A percentile compares a stretch with the other conserved stretches of the same genome.
phyloP scores from a whole-genome alignment of 1,284 basidiomycete species.

The Sanghuangporus sanghuang region DNA sequence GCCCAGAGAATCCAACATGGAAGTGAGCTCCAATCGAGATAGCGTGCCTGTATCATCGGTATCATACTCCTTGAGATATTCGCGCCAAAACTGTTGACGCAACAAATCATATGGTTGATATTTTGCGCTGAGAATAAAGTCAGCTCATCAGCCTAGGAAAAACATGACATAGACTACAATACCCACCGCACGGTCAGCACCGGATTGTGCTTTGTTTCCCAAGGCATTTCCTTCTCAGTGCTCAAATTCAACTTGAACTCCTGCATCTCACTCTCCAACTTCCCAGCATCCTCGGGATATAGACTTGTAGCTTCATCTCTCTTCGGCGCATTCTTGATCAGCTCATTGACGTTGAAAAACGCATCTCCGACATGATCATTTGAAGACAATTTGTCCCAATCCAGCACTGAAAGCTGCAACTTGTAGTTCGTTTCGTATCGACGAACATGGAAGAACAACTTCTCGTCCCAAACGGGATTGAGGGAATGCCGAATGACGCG shows the following conservation, averaged over 20 bases:
- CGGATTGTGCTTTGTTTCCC: slow-evolving; percentile 64
- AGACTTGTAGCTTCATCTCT: slow-evolving; percentile 70
- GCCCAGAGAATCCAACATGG: slow-evolving; percentile 97
- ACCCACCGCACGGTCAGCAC: slow-evolving; percentile 57
- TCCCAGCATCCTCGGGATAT: slow-evolving; percentile 52
- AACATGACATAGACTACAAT: slow-evolving; percentile 20
- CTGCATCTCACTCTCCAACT: slow-evolving; percentile 55
- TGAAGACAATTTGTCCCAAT: slow-evolving; percentile 91
- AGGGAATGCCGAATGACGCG: slow-evolving; percentile 85
- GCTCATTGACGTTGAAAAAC: slow-evolving; percentile 61
- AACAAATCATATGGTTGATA: slow-evolving; percentile 93
- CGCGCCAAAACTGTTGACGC: slow-evolving; percentile 88
- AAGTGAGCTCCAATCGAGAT: slow-evolving; percentile 83
- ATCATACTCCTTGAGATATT: slow-evolving; percentile 90
- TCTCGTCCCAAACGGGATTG: slow-evolving; percentile 94
- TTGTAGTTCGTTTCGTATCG: slow-evolving; percentile 78
- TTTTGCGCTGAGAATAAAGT: slow-evolving; percentile 61
- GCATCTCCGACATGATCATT: slow-evolving; percentile 86
- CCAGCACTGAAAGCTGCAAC: slow-evolving; percentile 78
- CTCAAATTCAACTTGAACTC: slow-evolving; percentile 57
- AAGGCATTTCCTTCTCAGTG: slow-evolving; percentile 50
- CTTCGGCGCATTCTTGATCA: slow-evolving; percentile 70
- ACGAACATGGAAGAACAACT: slow-evolving; percentile 92
- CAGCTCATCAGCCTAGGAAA: not conserved
- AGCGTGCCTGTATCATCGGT: slow-evolving; percentile 77